Evolutionary conservation across 495 filamentous ascomycete genomes (phyloP).

Genomic region (Chlorociboria aeruginascens): DNA sequence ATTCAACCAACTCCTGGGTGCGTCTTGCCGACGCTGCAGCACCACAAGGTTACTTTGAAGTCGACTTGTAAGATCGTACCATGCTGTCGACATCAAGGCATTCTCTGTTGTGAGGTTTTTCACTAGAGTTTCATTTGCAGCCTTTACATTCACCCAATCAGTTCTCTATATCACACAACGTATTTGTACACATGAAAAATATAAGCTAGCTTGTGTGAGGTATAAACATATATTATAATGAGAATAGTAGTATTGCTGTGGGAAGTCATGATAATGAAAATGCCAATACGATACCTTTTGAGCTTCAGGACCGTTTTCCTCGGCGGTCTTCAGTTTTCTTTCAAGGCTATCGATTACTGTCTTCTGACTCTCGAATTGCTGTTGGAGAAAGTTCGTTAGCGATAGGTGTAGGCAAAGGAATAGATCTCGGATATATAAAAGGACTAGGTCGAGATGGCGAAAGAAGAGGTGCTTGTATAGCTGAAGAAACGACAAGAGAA

Average conservation of each 20-base stretch:
- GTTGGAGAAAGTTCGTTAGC: conserved; percentile 7
- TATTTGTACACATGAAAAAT: neutral
- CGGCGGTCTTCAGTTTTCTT: conserved; percentile 39
- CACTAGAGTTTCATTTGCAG: conserved; percentile 45
- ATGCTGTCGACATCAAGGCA: conserved; percentile 73
- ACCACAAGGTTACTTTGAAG: conserved; percentile 83
- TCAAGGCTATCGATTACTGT: conserved; percentile 46
- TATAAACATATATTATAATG: neutral
- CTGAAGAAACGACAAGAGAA: too few relatives aligned
- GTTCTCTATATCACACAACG: neutral
- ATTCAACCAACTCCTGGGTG: conserved; percentile 79
- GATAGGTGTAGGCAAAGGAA: neutral
- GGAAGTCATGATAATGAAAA: conserved; percentile 5
- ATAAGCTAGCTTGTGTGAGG: too few relatives aligned
- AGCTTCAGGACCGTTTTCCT: conserved; percentile 28
- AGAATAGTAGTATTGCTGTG: neutral
- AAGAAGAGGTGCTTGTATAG: too few relatives aligned
- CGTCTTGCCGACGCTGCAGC: conserved; percentile 59
- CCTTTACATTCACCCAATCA: conserved; percentile 21
- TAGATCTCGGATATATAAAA: neutral
- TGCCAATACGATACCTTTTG: conserved; percentile 18
- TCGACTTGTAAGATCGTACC: conserved; percentile 78
- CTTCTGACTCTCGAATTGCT: conserved; percentile 53
- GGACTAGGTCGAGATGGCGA: neutral
- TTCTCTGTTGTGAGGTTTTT: conserved; percentile 74